Conservation (phyloP, 495 filamentous ascomycete genomes). For the Neurospora sp. region DNA sequence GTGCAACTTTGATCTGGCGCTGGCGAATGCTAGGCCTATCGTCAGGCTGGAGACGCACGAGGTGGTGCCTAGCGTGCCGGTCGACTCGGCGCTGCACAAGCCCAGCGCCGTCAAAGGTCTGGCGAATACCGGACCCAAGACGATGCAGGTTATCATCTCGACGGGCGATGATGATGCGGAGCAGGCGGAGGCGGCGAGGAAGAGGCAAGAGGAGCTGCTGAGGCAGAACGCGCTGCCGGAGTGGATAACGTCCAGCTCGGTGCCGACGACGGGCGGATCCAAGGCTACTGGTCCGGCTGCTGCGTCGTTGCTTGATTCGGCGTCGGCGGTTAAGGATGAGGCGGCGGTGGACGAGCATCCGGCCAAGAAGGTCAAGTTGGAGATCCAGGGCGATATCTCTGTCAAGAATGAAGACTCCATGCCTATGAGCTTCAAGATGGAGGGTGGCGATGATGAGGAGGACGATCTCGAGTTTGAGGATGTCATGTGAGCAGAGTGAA, state of each 20-base stretch:
- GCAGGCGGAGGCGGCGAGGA: constrained; percentile 52
- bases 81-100: constrained; percentile 30
- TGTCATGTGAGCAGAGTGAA: constrained; percentile 25
- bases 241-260: constrained; percentile 85
- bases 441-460: constrained; percentile 40
- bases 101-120: constrained; percentile 66
- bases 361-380: constrained; percentile 46
- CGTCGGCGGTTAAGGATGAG: constrained; percentile 1
- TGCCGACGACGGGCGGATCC: constrained; percentile 31
- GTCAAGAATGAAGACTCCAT: constrained; percentile 28
- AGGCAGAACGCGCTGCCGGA: constrained; percentile 77
- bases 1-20: constrained; percentile 75
- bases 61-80: constrained; percentile 42
- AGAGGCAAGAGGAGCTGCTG: constrained; percentile 62
- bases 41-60: constrained; percentile 50
- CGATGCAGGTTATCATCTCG: constrained; percentile 71
- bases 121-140: constrained; percentile 53
- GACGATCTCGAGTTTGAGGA: constrained; percentile 60
- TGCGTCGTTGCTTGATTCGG: constrained; percentile 6
- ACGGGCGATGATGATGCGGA: constrained; percentile 66
- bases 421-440: constrained; percentile 43
- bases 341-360: constrained; percentile 32
- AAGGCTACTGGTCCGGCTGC: constrained; percentile 12
- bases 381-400: constrained; percentile 33
- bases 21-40: constrained; percentile 48